These are phyloP conservation scores for Stemphylium lycopersici DNA, from an alignment of 2,329 filamentous ascomycete species.

Conservation along the genomic window DNA sequence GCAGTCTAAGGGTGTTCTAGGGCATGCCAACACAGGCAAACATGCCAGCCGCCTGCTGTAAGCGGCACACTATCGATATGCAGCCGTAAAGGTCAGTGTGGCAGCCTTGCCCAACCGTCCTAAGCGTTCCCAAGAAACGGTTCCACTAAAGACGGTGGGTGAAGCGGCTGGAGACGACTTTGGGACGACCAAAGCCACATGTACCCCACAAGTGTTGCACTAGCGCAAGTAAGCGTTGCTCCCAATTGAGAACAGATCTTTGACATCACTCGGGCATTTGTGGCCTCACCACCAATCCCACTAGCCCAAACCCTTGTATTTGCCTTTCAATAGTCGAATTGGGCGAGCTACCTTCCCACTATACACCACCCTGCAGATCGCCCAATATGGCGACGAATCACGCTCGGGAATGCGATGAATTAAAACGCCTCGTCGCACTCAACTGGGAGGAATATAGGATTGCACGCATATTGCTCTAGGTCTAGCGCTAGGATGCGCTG, in stretches of 20 bases:
- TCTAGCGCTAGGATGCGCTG: conserved; percentile 12
- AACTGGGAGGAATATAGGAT: conserved; percentile 1
- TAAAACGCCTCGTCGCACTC: conserved; percentile 11
- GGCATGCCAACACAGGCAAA: conserved; percentile 1
- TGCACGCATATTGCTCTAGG: conserved; percentile 14
- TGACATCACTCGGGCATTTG: conserved; percentile 18
- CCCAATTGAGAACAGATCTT: conserved; percentile 22
- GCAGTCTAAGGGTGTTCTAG: background rate
- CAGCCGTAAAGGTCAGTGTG: conserved; percentile 1
- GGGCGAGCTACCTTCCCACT: conserved; percentile 21
- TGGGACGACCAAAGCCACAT: conserved; percentile 15
- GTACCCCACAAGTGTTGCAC: conserved; percentile 23
- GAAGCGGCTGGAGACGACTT: conserved; percentile 18
- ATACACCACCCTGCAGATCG: conserved; percentile 16
- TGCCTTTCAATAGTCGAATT: conserved; percentile 20
- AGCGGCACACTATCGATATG: conserved; percentile 14
- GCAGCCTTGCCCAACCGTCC: conserved; percentile 2
- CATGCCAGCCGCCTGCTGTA: conserved; percentile 2
- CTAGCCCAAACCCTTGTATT: conserved; percentile 5
- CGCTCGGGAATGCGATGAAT: background rate
- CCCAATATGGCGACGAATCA: conserved; percentile 13
- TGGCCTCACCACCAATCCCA: conserved; percentile 16
- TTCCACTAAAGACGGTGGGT: conserved; percentile 8
- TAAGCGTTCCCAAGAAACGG: conserved; percentile 17
- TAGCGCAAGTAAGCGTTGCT: conserved; percentile 18